These are phyloP conservation scores for Ustilago esculenta DNA, from an alignment of 1,284 basidiomycete species.

Conservation along the genomic window DNA sequence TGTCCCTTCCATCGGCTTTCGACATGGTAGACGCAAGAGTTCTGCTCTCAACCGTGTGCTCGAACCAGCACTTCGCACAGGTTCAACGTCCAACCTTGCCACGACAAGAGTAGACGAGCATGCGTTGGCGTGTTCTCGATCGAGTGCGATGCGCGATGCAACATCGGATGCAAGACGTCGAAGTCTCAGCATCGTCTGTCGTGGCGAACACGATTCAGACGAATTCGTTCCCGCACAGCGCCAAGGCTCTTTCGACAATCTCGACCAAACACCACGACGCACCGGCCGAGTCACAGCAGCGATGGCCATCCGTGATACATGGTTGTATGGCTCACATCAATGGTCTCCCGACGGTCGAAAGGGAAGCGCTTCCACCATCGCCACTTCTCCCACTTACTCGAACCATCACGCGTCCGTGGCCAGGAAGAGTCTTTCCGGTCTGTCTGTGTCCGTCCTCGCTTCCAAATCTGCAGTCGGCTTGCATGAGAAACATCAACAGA, in stretches of 20 bases:
- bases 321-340: conserved; percentile 26
- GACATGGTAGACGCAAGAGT: conserved; percentile 8
- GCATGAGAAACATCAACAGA: conserved; percentile 13
- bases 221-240: background rate
- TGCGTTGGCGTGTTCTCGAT: background rate
- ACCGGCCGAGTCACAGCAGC: conserved; percentile 10
- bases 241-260: too few relatives aligned
- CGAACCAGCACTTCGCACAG: background rate
- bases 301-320: conserved; percentile 38
- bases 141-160: too few relatives aligned
- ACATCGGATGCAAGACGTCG: conserved; percentile 3
- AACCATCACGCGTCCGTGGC: background rate
- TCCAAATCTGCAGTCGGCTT: conserved; percentile 17
- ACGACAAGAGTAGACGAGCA: conserved; percentile 7
- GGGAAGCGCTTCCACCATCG: conserved; percentile 13
- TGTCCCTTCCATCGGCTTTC: background rate
- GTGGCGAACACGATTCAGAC: conserved; percentile 15
- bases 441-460: background rate
- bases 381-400: conserved; percentile 7
- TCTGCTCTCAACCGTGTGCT: conserved; percentile 13
- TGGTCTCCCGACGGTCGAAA: conserved; percentile 20
- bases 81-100: background rate
- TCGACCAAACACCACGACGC: too few relatives aligned
- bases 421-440: conserved; percentile 10
- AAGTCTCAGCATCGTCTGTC: conserved; percentile 28